Evolutionary conservation across 257 asterid species (phyloP).

Genomic region (Solanum appendiculatum): DNA sequence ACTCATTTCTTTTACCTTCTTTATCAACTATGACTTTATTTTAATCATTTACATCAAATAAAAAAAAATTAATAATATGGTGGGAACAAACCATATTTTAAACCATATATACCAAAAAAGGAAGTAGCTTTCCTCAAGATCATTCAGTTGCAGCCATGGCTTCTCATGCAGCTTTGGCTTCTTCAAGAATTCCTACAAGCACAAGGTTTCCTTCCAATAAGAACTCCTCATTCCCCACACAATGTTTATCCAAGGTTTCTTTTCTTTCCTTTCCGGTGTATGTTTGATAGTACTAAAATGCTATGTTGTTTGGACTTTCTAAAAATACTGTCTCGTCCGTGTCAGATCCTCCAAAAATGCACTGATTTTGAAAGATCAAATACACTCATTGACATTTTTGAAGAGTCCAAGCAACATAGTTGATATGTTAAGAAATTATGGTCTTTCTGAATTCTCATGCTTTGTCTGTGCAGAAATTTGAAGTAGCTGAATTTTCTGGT

Average conservation of each 20-base stretch:
- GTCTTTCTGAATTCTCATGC: neutral
- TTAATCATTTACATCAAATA: neutral
- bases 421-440: neutral
- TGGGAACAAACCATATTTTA: neutral
- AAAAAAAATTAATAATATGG: neutral
- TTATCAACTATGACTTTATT: conserved; percentile 30
- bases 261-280: neutral
- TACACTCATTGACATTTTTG: neutral
- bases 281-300: neutral
- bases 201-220: conserved; percentile 39
- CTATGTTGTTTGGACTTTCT: neutral
- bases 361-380: neutral
- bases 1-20: conserved; percentile 29
- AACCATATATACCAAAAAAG: conserved; percentile 7
- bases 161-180: conserved; percentile 79
- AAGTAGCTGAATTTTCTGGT: conserved; percentile 63
- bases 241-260: conserved; percentile 59
- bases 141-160: conserved; percentile 64
- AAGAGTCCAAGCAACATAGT: neutral
- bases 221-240: conserved; percentile 42
- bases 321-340: neutral
- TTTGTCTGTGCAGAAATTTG: conserved; percentile 38
- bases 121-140: neutral
- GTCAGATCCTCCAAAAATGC: neutral
- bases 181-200: conserved; percentile 72